Conservation (phyloP, 2,329 filamentous ascomycete genomes). For the Colletotrichum sp. region DNA sequence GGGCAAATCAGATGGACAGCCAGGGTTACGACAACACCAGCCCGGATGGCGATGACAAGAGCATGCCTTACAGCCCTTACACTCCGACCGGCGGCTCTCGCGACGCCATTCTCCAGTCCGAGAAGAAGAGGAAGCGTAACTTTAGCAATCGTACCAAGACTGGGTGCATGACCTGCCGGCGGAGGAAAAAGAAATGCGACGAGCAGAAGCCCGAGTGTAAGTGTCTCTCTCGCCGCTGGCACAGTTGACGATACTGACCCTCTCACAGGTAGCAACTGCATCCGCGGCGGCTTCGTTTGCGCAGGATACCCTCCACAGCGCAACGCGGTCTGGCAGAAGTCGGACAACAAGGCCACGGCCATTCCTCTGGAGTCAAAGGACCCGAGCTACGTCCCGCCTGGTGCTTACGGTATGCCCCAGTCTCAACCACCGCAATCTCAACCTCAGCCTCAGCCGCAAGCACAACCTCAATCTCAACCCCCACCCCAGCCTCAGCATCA, state of each 20-base stretch:
- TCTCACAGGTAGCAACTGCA: constrained; percentile 80
- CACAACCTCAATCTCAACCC: constrained; percentile 32
- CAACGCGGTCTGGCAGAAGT: constrained; percentile 75
- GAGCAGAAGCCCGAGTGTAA: constrained; percentile 91
- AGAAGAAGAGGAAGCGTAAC: constrained; percentile 77
- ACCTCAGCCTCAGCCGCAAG: constrained; percentile 21
- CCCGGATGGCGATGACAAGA: constrained; percentile 57
- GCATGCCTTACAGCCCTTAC: constrained; percentile 45
- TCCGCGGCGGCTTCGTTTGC: constrained; percentile 88
- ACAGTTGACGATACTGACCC: constrained; percentile 5
- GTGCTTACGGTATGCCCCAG: constrained; percentile 67
- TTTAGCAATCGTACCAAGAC: constrained; percentile 98
- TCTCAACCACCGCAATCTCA: constrained; percentile 24
- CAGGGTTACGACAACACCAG: constrained; percentile 59
- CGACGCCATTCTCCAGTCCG: constrained; percentile 58
- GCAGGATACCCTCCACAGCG: constrained; percentile 87
- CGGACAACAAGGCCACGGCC: constrained; percentile 69
- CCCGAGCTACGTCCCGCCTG: constrained; percentile 63
- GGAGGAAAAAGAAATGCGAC: constrained; percentile 97
- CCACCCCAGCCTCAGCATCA: constrained; percentile 26
- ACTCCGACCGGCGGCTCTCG: constrained; percentile 43
- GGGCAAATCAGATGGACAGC: constrained; percentile 48
- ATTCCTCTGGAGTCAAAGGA: constrained; percentile 88
- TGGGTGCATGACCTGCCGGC: constrained; percentile 89
- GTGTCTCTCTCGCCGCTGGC: constrained; percentile 34